Evolutionary conservation across 2,329 filamentous ascomycete species (phyloP).

Genomic region (Alternaria dauci): DNA sequence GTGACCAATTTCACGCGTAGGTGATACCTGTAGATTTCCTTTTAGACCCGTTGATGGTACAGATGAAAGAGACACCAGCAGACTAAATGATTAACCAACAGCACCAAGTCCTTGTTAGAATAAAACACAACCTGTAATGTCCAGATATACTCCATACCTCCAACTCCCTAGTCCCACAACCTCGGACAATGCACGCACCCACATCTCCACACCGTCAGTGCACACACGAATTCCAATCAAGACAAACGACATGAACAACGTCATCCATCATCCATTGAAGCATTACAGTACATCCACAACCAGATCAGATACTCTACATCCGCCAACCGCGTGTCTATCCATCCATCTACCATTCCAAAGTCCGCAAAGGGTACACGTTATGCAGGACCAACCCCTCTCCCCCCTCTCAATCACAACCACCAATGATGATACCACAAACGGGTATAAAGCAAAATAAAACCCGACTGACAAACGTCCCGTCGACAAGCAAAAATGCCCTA

Average conservation of each 20-base stretch:
- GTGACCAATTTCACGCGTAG: constrained; percentile 1
- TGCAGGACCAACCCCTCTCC: neutral
- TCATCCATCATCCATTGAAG: constrained; percentile 38
- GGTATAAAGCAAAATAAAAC: constrained; percentile 12
- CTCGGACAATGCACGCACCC: no score
- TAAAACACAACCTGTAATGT: no score
- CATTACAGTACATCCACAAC: constrained; percentile 37
- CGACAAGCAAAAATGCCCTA: neutral
- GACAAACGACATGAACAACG: neutral
- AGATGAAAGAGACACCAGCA: no score
- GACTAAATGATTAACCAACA: no score
- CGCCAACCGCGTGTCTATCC: constrained; percentile 19
- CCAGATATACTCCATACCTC: no score
- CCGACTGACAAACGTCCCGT: neutral
- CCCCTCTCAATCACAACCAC: neutral
- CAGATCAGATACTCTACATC: constrained; percentile 3
- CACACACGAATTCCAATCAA: no score
- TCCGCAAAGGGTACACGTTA: neutral
- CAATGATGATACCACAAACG: constrained; percentile 2
- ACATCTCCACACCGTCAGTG: no score
- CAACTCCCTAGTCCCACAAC: no score
- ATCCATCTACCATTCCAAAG: neutral
- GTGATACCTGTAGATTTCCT: constrained; percentile 1
- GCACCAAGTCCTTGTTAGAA: no score
- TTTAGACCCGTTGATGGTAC: no score